Base-by-base conservation (phyloP, 306 rosid genomes). In the Begonia fuchsioides region DNA sequence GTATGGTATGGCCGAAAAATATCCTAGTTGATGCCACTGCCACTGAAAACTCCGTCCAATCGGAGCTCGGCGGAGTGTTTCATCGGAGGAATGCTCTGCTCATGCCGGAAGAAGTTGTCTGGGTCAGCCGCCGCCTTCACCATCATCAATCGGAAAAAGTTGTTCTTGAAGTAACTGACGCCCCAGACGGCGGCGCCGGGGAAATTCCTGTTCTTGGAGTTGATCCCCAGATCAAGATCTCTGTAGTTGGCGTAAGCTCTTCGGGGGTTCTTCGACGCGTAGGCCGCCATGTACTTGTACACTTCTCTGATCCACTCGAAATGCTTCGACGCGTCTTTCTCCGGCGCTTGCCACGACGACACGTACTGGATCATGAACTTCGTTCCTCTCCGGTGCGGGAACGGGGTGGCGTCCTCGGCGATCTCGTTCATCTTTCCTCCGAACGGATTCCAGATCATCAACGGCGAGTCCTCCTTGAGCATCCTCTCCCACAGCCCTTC, bases 71-170 rank as follows among this genome's bases (percentile, higher is more conserved):
- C 32, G 56, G 67, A 72, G 46, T 52, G 43, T 9, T 66, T 77
- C 39, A 83, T 75, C 17, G 88, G 72, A 35, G 96, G 96, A 18
- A 88, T 88, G 59, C 95, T 88, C 51, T 88, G 96, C 49, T 88
- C 96, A 55, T 88, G 81, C 45, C 93, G 69, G 61, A 88, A 88
- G 66, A 88, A 80, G 52, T 88, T 81, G 15, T 72, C 80, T 5
- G 96, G 95, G 70, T 88, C 95, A 15, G 78, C 74, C 56, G 43
- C 72, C 15, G 83, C 76, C 69, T 88, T 88, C 8, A 83, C 62
- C 41, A 54, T 66, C 52, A 78, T 74, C 73, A 83, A 64, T 61
- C 75, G 78, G 43, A 67, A 40, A 55, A 83, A 88, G 47, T 88
- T 83, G 41, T 62, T 71, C 62, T 74, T 88, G 70, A 83, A 88